phyloP scores from a whole-genome alignment of 805 yeast species.

The Candida succiphila region DNA sequence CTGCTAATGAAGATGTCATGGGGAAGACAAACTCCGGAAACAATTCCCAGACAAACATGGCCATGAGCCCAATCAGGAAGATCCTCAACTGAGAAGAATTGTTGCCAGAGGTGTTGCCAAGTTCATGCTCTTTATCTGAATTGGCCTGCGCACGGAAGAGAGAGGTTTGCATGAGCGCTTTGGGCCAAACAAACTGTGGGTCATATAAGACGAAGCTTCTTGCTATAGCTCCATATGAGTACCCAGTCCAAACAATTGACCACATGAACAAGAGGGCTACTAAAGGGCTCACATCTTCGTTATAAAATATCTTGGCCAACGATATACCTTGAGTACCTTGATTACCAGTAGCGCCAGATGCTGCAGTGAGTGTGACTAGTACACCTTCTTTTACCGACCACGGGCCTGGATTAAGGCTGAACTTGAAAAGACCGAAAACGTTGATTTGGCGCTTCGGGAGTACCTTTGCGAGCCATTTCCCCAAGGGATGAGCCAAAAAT shows the following conservation, averaged over 20 bases:
- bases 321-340: conserved; percentile 38
- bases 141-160: conserved; percentile 22
- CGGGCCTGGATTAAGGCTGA: conserved; percentile 42
- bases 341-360: conserved; percentile 42
- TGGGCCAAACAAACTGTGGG: conserved; percentile 40
- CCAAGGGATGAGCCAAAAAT: conserved; percentile 36
- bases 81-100: conserved; percentile 20
- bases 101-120: conserved; percentile 5
- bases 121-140: neutral
- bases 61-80: conserved; percentile 24
- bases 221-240: conserved; percentile 43
- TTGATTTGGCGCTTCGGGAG: conserved; percentile 25
- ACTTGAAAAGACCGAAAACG: conserved; percentile 9
- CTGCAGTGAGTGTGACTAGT: conserved; percentile 41
- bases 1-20: conserved; percentile 36
- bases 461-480: conserved; percentile 31
- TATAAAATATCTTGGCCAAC: conserved; percentile 34
- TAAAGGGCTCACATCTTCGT: conserved; percentile 23
- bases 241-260: conserved; percentile 42
- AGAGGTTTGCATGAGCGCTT: conserved; percentile 42
- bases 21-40: conserved; percentile 41
- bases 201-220: conserved; percentile 34
- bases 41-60: conserved; percentile 35
- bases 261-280: conserved; percentile 38
- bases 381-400: conserved; percentile 47